A percentile compares a stretch with the other conserved stretches of the same genome.
phyloP scores from a whole-genome alignment of 1,284 basidiomycete species.

The Ceratobasidium sp. region DNA sequence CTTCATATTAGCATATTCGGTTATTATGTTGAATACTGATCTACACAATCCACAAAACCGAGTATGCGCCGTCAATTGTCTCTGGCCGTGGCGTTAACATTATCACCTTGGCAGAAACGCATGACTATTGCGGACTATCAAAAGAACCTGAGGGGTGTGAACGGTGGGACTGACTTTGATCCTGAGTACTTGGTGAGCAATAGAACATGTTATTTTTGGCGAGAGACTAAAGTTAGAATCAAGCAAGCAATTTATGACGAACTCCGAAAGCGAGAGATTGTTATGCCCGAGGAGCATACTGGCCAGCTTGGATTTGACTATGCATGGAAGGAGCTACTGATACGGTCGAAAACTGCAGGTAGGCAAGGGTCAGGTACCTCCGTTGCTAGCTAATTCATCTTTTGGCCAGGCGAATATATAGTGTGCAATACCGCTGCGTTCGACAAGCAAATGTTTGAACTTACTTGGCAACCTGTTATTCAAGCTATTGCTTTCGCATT shows the following conservation, averaged over 20 bases:
- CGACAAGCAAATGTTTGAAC: constrained; percentile 91
- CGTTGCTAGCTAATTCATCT: constrained; percentile 31
- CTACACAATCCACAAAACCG: constrained; percentile 95
- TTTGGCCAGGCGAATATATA: constrained; percentile 69
- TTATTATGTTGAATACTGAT: constrained; percentile 99
- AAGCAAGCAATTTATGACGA: constrained; percentile 92
- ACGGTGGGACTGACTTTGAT: constrained; percentile 85
- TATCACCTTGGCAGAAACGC: constrained; percentile 69
- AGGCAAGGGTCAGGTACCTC: constrained; percentile 42
- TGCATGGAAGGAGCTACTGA: constrained; percentile 95
- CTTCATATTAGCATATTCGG: constrained; percentile 92
- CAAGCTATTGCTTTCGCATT: constrained; percentile 92
- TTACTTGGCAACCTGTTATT: constrained; percentile 90
- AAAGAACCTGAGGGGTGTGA: constrained; percentile 92
- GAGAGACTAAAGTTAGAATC: not conserved
- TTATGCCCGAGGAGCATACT: constrained; percentile 97
- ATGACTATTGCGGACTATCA: constrained; percentile 97
- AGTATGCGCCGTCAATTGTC: constrained; percentile 55
- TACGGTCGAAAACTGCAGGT: constrained; percentile 83
- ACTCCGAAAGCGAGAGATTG: constrained; percentile 92
- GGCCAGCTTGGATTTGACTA: constrained; percentile 98
- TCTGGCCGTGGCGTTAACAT: constrained; percentile 38
- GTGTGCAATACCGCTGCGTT: constrained; percentile 80
- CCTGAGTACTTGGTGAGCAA: constrained; percentile 78
- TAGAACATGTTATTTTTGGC: not conserved